Base-by-base conservation (phyloP, 2,329 filamentous ascomycete species). In the Neobulgaria alba region DNA sequence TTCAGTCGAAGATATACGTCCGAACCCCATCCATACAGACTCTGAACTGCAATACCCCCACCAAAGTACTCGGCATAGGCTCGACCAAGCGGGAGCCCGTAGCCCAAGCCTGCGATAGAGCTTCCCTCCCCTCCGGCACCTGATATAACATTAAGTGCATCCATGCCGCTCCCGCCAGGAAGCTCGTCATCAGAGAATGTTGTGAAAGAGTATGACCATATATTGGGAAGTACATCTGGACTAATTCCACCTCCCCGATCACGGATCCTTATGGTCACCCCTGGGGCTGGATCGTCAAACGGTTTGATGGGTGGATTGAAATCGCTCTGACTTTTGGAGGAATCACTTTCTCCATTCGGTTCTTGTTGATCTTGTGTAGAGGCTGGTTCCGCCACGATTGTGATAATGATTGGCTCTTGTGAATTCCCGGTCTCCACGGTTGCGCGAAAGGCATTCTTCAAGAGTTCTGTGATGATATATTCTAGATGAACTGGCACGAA, bases 31-130 rank as follows among this genome's bases (percentile, higher is more conserved):
- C 92, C 90, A 68, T 87, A 92, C 34, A 96, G 64, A 60, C 87
- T 95, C 70, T 98, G 90, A n/a, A 98, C 81, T 3, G 81, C 81
- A 43, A 98, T 92, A 2, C 89, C 89, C 1, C 92, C 92, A 2
- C 92, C 92, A 68, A 98, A 98, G 57, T 96, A 98, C 67, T 98
- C 90, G 1, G 92, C 92, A 58, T 98, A 98, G 0, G 92, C 90
- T 47, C 92, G 74, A 39, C 88, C 88, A 16, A 98, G 65, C 1
- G 92, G 92, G 48, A 98, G 61, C 0, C 92, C 92, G 60, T 98
- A 98, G 1, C 92, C 92, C 36, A 98, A 64, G 0, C 92, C 92
- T 0, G 92, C 92, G 45, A 98, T 93, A 33, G 85, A 90, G 58
- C 83, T 89, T 1, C 77, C 74, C 38, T 85, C 84, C 0, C 75